Evolutionary conservation across 306 rosid genomes (phyloP), one percentile per base, ranked within the genome.

Genomic region (Sicyos edulis): DNA sequence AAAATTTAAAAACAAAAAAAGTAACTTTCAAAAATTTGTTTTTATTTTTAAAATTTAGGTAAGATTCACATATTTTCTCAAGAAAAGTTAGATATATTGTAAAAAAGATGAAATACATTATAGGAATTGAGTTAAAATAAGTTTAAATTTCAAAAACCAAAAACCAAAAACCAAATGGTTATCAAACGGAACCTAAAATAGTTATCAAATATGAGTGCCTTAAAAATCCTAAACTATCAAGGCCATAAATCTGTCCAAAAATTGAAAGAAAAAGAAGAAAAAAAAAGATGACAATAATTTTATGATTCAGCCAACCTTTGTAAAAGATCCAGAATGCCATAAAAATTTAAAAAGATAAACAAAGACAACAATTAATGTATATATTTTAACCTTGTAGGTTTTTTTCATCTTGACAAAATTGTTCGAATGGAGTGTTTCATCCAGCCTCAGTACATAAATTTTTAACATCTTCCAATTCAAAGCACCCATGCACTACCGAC

Each of bases 381-480:
- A 12, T 20, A 47, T 67, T 20, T 67, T 13, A 64, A 45, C 56
- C 56, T 67, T 42, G 0, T 19, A 13, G 55, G 26, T 47, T 59
- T 0, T 64, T 64, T 64, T 26, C 49, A n/a, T 44, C 54, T n/a
- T 45, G 40, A 22, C 72, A 67, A 67, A 67, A 67, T 67, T 67
- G 72, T 67, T 67, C 49, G 72, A 67, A 67, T 47, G 19, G 72
- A 67, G 37, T 19, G 72, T 67, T 67, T 67, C 72, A 47, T 67
- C 72, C 55, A 67, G 72, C 56, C 50, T 44, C 13, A 40, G 50
- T 65, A 65, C 53, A 65, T 12, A 19, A 10, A 54, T 47, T 12
- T 47, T 12, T 42, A 47, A 67, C 72, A 67, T 67, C 32, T 21
- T 67, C 55, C 29, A 20, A 34, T 22, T 44, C 8, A 22, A 67